Evolutionary conservation across 768 basidiomycete species (phyloP).

Genomic region (Amanita rubescens): DNA sequence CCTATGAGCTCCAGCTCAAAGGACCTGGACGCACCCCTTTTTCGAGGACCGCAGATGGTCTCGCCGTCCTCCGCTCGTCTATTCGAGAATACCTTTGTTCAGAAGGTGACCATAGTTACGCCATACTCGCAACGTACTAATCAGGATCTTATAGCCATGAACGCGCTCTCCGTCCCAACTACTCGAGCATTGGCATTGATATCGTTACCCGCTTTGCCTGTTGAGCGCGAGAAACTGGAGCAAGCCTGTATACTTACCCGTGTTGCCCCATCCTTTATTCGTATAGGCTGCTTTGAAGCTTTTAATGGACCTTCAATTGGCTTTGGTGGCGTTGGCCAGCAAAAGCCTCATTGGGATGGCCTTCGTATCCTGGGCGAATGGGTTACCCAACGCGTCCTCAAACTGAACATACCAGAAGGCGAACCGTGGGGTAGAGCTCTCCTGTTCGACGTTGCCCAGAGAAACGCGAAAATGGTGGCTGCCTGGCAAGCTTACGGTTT

Average conservation of each 20-base stretch:
- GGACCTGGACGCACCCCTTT: conserved; percentile 94
- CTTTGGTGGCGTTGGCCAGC: conserved; percentile 75
- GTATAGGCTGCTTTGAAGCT: conserved; percentile 88
- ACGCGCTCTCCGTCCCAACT: conserved; percentile 82
- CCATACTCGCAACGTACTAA: not conserved
- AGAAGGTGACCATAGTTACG: conserved; percentile 51
- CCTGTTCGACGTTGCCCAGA: conserved; percentile 68
- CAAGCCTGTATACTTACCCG: conserved; percentile 71
- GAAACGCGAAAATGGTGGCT: conserved; percentile 91
- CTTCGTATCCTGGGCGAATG: conserved; percentile 72
- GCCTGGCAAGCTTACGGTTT: conserved; percentile 94
- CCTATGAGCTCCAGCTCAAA: conserved; percentile 89
- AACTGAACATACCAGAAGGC: conserved; percentile 35
- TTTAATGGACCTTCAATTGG: conserved; percentile 61
- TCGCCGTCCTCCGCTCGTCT: conserved; percentile 92
- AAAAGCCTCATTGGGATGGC: conserved; percentile 65
- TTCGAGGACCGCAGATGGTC: conserved; percentile 85
- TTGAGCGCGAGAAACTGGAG: conserved; percentile 69
- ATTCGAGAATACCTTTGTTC: conserved; percentile 91
- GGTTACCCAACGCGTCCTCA: conserved; percentile 56
- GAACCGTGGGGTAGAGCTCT: conserved; percentile 66
- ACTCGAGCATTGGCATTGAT: conserved; percentile 82
- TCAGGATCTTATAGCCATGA: conserved; percentile 26
- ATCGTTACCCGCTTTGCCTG: conserved; percentile 63
- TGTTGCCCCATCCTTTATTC: conserved; percentile 83